Conservation (phyloP, 1,284 basidiomycete species). For the Schizopora paradoxa region DNA sequence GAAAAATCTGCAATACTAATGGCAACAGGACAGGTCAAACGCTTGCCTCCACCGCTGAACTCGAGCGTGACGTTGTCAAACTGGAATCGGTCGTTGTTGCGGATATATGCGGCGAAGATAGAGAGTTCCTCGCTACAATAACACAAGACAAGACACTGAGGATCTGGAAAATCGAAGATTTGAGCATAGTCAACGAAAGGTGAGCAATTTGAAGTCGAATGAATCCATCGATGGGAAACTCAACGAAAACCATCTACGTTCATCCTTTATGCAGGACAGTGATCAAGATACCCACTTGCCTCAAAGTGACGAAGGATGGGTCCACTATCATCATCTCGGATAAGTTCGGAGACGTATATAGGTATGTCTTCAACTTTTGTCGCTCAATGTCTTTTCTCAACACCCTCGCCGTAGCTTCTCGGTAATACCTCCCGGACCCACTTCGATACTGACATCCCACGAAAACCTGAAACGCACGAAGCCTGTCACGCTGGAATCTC, state of each 20-base stretch:
- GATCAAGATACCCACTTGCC: constrained; percentile 67
- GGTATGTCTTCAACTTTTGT: constrained; percentile 34
- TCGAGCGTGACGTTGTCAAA: constrained; percentile 35
- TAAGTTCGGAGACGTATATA: constrained; percentile 85
- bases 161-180: constrained; percentile 59
- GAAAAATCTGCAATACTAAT: constrained; percentile 14
- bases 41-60: constrained; percentile 31
- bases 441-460: constrained; percentile 21
- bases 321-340: constrained; percentile 69
- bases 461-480: constrained; percentile 13
- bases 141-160: constrained; percentile 79
- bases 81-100: constrained; percentile 59
- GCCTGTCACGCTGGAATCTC: constrained; percentile 24
- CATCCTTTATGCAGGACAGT: constrained; percentile 47
- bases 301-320: constrained; percentile 53
- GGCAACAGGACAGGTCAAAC: constrained; percentile 48
- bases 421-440: constrained; percentile 23
- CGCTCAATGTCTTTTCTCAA: too few relatives aligned
- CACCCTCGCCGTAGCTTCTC: constrained; percentile 17
- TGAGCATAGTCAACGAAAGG: constrained; percentile 60
- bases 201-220: constrained; percentile 24
- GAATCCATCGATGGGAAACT: background rate
- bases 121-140: constrained; percentile 52
- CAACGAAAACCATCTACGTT: constrained; percentile 19
- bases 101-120: constrained; percentile 44